Conservation (phyloP, 2,329 filamentous ascomycete species). For the Fusarium cyanostomum region DNA sequence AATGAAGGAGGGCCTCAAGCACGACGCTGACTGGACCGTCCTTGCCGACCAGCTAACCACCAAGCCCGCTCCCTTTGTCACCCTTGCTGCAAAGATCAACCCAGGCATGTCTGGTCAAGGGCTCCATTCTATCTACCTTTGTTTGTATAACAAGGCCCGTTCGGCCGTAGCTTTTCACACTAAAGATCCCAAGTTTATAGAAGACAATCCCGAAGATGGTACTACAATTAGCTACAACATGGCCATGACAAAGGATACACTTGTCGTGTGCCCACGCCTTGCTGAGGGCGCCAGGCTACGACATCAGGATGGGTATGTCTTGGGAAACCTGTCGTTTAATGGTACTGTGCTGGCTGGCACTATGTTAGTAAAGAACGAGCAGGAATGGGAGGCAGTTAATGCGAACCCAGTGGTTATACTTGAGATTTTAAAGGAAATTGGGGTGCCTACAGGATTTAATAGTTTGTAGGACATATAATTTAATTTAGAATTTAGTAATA, state of each 20-base stretch:
- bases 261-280: slow-evolving; percentile 65
- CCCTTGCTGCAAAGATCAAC: slow-evolving; percentile 54
- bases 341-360: slow-evolving; percentile 72
- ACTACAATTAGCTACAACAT: slow-evolving; percentile 72
- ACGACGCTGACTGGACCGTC: slow-evolving; percentile 55
- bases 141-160: slow-evolving; percentile 58
- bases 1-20: slow-evolving; percentile 65
- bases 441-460: slow-evolving; percentile 37
- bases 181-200: not conserved
- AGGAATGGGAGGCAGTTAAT: slow-evolving; percentile 65
- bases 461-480: not conserved
- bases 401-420: slow-evolving; percentile 44
- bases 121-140: slow-evolving; percentile 56
- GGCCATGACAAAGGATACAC: slow-evolving; percentile 62
- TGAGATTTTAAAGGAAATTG: slow-evolving; percentile 44
- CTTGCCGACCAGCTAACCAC: slow-evolving; percentile 54
- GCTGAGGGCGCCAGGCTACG: slow-evolving; percentile 58
- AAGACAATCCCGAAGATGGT: slow-evolving; percentile 45
- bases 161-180: slow-evolving; percentile 47
- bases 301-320: slow-evolving; percentile 42
- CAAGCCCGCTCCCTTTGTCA: slow-evolving; percentile 53
- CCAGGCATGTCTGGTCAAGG: slow-evolving; percentile 48
- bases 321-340: slow-evolving; percentile 63
- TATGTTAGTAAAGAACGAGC: slow-evolving; percentile 67
- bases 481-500: too few species aligned